These are phyloP conservation scores for Thyridium curvatum DNA, from an alignment of 2,329 filamentous ascomycete genomes.

Conservation along the genomic window DNA sequence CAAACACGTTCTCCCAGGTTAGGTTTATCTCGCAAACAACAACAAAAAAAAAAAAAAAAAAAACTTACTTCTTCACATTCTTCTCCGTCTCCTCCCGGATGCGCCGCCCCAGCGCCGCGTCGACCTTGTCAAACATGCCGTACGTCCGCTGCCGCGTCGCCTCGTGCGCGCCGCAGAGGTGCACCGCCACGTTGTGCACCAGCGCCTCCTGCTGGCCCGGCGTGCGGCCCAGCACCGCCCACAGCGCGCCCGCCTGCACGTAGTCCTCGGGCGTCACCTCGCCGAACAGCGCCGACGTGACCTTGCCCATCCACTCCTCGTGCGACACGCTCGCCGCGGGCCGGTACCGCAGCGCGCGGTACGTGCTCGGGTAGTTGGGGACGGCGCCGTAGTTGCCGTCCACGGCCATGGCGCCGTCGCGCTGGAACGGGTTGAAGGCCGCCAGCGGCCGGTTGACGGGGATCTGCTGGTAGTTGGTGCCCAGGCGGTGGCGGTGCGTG, in stretches of 20 bases:
- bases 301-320: constrained; percentile 40
- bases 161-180: constrained; percentile 46
- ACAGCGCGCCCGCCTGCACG: constrained; percentile 40
- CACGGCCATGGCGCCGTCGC: constrained; percentile 65
- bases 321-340: constrained; percentile 32
- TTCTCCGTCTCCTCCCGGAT: constrained; percentile 49
- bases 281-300: constrained; percentile 34
- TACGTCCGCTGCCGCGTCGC: constrained; percentile 53
- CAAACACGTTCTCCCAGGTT: too few relatives aligned
- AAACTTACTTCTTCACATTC: constrained; percentile 15
- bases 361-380: constrained; percentile 50
- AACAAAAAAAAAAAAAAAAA: too few relatives aligned
- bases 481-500: constrained; percentile 56
- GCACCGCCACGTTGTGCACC: constrained; percentile 50
- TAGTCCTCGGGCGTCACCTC: constrained; percentile 43
- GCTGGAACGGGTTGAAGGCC: constrained; percentile 63
- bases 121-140: constrained; percentile 54
- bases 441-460: constrained; percentile 52
- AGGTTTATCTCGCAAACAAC: too few relatives aligned
- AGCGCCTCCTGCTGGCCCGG: constrained; percentile 56
- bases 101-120: constrained; percentile 42
- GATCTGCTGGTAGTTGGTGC: constrained; percentile 59
- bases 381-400: constrained; percentile 58
- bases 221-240: constrained; percentile 39
- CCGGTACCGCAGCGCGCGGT: constrained; percentile 37